These are phyloP conservation scores for Ganoderma multipileum DNA, from an alignment of 1,284 basidiomycete species.

Conservation along the genomic window DNA sequence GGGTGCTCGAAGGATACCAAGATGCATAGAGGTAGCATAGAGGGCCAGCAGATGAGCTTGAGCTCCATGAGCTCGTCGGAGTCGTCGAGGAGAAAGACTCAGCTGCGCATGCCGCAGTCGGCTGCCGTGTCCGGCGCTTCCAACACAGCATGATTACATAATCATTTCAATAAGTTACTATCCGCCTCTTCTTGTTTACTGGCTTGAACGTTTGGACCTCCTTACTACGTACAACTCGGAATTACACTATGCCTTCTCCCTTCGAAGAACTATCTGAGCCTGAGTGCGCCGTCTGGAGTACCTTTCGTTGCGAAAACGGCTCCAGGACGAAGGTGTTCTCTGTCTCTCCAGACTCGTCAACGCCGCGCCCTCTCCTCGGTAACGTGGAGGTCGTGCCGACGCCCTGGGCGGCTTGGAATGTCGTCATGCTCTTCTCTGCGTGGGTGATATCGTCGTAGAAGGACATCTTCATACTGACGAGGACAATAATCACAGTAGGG, in stretches of 20 bases:
- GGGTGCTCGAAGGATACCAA: background rate
- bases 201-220: no score
- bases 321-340: background rate
- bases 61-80: background rate
- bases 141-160: background rate
- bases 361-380: background rate
- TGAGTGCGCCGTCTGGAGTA: background rate
- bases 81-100: background rate
- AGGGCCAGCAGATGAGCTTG: background rate
- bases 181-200: no score
- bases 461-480: constrained; percentile 17
- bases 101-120: no score
- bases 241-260: background rate
- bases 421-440: constrained; percentile 3
- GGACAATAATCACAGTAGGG: constrained; percentile 16
- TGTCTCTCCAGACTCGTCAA: background rate
- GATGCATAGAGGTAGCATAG: background rate
- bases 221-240: background rate
- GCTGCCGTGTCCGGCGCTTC: background rate
- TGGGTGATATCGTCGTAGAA: constrained; percentile 13
- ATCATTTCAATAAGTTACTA: background rate
- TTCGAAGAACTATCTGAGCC: background rate
- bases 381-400: background rate
- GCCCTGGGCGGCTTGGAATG: background rate
- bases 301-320: background rate